Conservation (phyloP, 1,284 basidiomycete genomes). For the Vanrija sp. region DNA sequence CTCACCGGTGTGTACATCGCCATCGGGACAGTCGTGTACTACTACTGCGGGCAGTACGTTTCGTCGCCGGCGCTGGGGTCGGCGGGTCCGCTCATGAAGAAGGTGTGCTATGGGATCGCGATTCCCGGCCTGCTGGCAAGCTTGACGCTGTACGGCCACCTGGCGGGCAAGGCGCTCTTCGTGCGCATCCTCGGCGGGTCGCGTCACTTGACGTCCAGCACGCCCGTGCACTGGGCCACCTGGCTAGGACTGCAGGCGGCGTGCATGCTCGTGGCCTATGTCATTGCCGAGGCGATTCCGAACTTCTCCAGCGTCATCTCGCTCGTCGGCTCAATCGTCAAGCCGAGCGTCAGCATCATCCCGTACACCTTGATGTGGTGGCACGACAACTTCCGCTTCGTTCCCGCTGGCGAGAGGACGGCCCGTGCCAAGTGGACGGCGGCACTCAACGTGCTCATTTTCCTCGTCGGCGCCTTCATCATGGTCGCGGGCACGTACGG, state of each 20-base stretch:
- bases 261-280: slow-evolving; percentile 8
- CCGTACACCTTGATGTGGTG: slow-evolving; percentile 32
- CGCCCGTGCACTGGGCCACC: slow-evolving; percentile 57
- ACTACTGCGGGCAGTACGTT: slow-evolving; percentile 4
- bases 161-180: slow-evolving; percentile 60
- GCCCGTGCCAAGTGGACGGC: neutral
- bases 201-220: slow-evolving; percentile 58
- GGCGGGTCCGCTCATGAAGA: slow-evolving; percentile 42
- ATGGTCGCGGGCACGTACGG: neutral
- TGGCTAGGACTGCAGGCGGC: slow-evolving; percentile 54
- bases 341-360: slow-evolving; percentile 11
- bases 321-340: slow-evolving; percentile 27
- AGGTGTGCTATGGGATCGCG: slow-evolving; percentile 36
- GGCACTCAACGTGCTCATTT: neutral
- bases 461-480: neutral
- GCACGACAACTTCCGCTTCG: slow-evolving; percentile 28
- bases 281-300: slow-evolving; percentile 19
- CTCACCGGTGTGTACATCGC: slow-evolving; percentile 22
- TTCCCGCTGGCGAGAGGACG: neutral
- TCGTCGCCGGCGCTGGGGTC: slow-evolving; percentile 38
- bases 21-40: slow-evolving; percentile 3
- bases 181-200: slow-evolving; percentile 59
- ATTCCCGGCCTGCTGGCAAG: slow-evolving; percentile 32
- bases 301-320: slow-evolving; percentile 26
- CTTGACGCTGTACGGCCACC: neutral